A percentile compares a stretch with the other conserved stretches of the same genome.
Evolutionary conservation across 441 rosid species (phyloP).

Genomic region (Geranium incanum): DNA sequence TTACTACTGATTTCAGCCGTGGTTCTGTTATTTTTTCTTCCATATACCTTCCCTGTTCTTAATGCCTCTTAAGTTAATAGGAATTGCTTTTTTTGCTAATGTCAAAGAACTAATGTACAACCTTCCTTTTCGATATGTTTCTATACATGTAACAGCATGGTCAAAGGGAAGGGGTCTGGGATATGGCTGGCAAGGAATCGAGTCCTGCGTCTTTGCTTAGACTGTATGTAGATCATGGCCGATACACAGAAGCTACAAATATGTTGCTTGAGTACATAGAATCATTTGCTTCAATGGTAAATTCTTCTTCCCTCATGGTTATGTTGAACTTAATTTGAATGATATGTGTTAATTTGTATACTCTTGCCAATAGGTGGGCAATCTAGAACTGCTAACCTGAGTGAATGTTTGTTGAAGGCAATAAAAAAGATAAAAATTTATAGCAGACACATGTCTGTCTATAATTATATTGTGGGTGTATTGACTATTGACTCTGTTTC

Average conservation of each 20-base stretch:
- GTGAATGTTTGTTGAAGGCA: not conserved
- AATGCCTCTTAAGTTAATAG: not conserved
- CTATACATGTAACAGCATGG: slow-evolving; percentile 42
- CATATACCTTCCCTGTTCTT: not conserved
- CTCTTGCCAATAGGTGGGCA: not conserved
- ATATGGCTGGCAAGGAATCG: slow-evolving; percentile 78
- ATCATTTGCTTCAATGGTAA: slow-evolving; percentile 69
- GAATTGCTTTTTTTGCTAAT: slow-evolving; percentile 4
- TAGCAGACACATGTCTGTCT: not conserved
- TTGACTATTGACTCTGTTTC: not conserved
- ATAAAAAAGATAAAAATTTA: not conserved
- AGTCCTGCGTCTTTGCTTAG: slow-evolving; percentile 75
- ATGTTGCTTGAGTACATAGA: slow-evolving; percentile 68
- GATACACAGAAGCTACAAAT: slow-evolving; percentile 80
- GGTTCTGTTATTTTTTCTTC: too few relatives aligned
- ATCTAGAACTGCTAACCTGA: not conserved
- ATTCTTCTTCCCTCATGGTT: slow-evolving; percentile 17
- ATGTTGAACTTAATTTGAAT: not conserved
- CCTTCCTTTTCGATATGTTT: slow-evolving; percentile 17
- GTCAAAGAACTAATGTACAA: slow-evolving; percentile 2
- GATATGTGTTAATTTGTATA: not conserved
- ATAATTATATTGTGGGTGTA: not conserved
- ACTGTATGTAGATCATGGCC: slow-evolving; percentile 65
- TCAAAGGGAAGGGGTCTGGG: slow-evolving; percentile 55
- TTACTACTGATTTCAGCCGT: too few relatives aligned